These are phyloP conservation scores for Golubevia pallescens DNA, from an alignment of 1,284 basidiomycete genomes.

Conservation along the genomic window DNA sequence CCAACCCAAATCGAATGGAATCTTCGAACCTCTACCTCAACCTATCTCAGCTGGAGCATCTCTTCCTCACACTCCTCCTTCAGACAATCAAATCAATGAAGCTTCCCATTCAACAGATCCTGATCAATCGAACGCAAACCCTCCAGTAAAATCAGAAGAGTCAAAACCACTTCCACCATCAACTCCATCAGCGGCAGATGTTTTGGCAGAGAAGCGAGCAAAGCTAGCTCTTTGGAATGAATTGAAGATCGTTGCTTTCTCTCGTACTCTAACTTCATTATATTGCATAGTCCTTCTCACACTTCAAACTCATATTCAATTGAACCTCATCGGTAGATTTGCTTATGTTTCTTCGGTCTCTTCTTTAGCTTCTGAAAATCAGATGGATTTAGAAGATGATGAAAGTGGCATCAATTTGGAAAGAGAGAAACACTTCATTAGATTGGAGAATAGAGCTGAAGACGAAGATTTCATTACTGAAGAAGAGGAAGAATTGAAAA, in stretches of 20 bases:
- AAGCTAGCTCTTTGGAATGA: constrained; percentile 62
- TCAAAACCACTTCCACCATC: not conserved
- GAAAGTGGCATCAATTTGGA: not conserved
- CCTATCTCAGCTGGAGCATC: not conserved
- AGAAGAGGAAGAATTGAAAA: constrained; percentile 57
- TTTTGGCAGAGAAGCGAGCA: constrained; percentile 7
- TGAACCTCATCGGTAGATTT: constrained; percentile 80
- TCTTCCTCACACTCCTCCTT: not conserved
- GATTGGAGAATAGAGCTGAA: constrained; percentile 66
- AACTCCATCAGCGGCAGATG: constrained; percentile 2
- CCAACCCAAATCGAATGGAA: constrained; percentile 2
- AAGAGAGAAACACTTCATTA: constrained; percentile 21
- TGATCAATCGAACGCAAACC: not conserved
- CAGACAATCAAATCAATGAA: not conserved
- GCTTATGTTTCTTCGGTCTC: constrained; percentile 79
- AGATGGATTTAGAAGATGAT: not conserved
- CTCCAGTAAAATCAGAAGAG: not conserved
- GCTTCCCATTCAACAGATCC: not conserved
- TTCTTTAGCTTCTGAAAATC: constrained; percentile 61
- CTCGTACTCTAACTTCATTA: constrained; percentile 80
- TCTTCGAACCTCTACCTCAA: constrained; percentile 1
- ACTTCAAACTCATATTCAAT: constrained; percentile 80
- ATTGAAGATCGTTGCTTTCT: constrained; percentile 70
- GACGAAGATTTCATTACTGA: constrained; percentile 34
- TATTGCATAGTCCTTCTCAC: constrained; percentile 82